Base-by-base conservation (phyloP, 2,329 filamentous ascomycete species). In the Aspergillus alliaceus region DNA sequence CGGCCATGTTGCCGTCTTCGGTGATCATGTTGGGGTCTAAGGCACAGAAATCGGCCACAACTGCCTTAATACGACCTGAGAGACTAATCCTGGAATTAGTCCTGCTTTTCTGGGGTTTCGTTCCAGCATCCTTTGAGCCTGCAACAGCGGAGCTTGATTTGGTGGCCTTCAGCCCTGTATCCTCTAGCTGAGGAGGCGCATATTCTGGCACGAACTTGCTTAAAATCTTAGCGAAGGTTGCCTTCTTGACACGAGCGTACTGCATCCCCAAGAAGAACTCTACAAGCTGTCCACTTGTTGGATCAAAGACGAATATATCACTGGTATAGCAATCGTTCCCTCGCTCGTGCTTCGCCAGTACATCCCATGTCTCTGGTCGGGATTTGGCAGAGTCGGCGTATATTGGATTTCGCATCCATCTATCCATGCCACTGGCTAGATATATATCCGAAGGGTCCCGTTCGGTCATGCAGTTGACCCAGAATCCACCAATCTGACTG, bases 391-490 rank as follows among this genome's bases (percentile, higher is more conserved):
- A 24, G 42, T 56, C 56, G 1, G 58, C 57, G 25, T 62, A 58
- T 15, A 51, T 31, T 4, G 71, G 69, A 4, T 66, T 64, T 1
- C 70, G 64, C 57, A 72, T 69, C 61, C 60, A 66, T 27, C 59
- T 55, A 47, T 75, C 69, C 32, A 71, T 61, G 0, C 68, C 71
- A 31, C 57, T 70, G 1, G 69, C 67, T 20, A 75, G 65, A 22
- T 63, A 76, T 39, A 75, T 69, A 2, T 72, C 65, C 0, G 54
- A 46, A 3, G 58, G 15, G 0, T 53, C 3, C 1, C 58, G 52
- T 24, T 73, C 67, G 0, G 66, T 69, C 69, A 75, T 70, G 32
- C 68, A 73, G 51, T 78, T 77, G 2, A 72, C 70, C 53, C 70
- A 72, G 6, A 78, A 69, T 0, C 76, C 74, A 6, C 69, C 72